phyloP scores from a whole-genome alignment of 78 protist species.

The Dictyostelium intermedium region DNA sequence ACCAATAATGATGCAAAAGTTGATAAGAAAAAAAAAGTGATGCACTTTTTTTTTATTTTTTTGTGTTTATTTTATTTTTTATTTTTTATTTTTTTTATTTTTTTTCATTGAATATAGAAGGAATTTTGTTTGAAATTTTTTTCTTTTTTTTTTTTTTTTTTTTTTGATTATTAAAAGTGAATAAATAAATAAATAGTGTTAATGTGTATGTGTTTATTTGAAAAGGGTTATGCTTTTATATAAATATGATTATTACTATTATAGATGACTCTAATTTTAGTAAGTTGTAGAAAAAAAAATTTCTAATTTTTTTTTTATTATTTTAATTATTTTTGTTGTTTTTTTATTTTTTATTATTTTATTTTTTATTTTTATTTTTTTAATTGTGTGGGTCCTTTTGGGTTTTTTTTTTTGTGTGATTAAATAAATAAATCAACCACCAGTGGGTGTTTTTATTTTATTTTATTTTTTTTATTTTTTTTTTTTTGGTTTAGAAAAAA shows the following conservation, averaged over 20 bases:
- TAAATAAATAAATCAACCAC: background rate
- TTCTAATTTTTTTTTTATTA: too few species aligned
- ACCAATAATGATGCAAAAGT: too few species aligned
- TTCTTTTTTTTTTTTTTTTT: background rate
- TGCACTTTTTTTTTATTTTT: too few species aligned
- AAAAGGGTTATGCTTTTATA: background rate
- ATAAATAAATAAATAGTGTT: background rate
- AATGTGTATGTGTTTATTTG: background rate
- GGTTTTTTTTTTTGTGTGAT: background rate
- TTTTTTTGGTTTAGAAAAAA: background rate
- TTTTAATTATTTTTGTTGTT: too few species aligned
- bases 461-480: too few species aligned
- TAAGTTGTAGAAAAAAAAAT: background rate
- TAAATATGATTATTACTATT: background rate
- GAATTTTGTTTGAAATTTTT: background rate
- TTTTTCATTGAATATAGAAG: background rate
- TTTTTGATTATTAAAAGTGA: background rate
- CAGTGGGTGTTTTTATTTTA: background rate
- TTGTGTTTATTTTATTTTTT: background rate
- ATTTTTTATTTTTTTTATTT: background rate
- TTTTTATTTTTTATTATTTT: too few species aligned
- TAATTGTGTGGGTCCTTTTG: too few species aligned
- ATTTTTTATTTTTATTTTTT: too few species aligned
- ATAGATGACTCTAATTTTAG: background rate
- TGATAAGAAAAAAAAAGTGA: too few species aligned